phyloP scores from a whole-genome alignment of 805 yeast species.

The Starmerella powellii region DNA sequence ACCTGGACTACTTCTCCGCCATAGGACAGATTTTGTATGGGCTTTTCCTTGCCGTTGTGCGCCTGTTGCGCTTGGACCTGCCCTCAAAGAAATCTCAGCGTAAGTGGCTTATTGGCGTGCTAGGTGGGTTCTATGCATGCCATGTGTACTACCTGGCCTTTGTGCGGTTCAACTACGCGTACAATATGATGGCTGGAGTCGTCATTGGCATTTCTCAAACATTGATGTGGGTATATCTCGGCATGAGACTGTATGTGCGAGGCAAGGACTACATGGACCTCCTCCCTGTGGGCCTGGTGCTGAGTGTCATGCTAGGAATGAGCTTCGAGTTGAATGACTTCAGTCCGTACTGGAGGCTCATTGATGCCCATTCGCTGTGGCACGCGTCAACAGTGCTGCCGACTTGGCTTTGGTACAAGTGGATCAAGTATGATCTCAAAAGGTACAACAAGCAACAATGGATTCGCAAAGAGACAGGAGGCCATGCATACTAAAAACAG shows the following conservation, averaged over 20 bases:
- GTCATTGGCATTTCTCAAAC: slow-evolving; percentile 68
- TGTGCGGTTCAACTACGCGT: slow-evolving; percentile 77
- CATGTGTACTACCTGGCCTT: slow-evolving; percentile 57
- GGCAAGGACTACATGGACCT: slow-evolving; percentile 31
- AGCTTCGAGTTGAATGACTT: slow-evolving; percentile 86
- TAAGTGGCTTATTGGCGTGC: slow-evolving; percentile 29
- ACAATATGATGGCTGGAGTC: slow-evolving; percentile 86
- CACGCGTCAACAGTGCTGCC: slow-evolving; percentile 82
- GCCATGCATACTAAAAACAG: not conserved
- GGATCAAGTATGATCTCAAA: slow-evolving; percentile 30
- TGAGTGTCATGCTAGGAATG: slow-evolving; percentile 58
- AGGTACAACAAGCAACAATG: slow-evolving; percentile 5
- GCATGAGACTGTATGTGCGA: slow-evolving; percentile 23
- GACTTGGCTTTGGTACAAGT: slow-evolving; percentile 56
- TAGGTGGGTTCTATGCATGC: slow-evolving; percentile 37
- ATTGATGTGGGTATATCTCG: slow-evolving; percentile 35
- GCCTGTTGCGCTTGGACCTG: slow-evolving; percentile 50
- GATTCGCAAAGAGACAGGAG: slow-evolving; percentile 1
- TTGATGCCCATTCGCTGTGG: slow-evolving; percentile 94
- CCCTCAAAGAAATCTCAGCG: slow-evolving; percentile 27
- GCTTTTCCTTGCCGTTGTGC: slow-evolving; percentile 50
- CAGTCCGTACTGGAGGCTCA: slow-evolving; percentile 50
- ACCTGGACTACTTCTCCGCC: slow-evolving; percentile 83
- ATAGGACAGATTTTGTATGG: slow-evolving; percentile 78
- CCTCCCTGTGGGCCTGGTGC: slow-evolving; percentile 42